Evolutionary conservation across 805 yeast genomes (phyloP).

Genomic region (Nakazawaea ambrosiae): DNA sequence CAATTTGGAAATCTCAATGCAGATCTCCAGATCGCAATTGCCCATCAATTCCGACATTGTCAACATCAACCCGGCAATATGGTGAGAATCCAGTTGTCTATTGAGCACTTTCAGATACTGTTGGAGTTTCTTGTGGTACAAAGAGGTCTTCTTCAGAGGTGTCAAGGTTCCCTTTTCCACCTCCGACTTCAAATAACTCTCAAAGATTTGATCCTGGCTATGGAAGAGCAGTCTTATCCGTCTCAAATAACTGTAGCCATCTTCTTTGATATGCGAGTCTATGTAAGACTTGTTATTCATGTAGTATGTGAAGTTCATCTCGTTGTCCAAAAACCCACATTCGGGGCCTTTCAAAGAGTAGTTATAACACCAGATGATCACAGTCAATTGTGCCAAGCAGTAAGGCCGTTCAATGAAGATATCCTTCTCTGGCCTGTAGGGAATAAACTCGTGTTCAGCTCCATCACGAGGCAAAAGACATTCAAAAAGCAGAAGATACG

Average conservation of each 20-base stretch:
- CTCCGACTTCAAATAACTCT: neutral
- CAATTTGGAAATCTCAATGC: constrained; percentile 11
- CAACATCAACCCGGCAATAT: constrained; percentile 12
- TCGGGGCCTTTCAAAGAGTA: constrained; percentile 17
- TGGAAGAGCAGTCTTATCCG: constrained; percentile 28
- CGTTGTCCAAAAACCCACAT: constrained; percentile 19
- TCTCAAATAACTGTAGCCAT: constrained; percentile 38
- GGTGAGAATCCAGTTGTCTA: constrained; percentile 1
- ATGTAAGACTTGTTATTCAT: constrained; percentile 2
- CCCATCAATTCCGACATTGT: constrained; percentile 9
- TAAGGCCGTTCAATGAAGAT: constrained; percentile 6
- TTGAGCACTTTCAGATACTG: constrained; percentile 7
- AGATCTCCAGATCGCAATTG: constrained; percentile 4
- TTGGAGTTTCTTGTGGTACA: constrained; percentile 8
- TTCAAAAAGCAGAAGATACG: constrained; percentile 49
- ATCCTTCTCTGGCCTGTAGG: constrained; percentile 7
- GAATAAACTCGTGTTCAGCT: neutral
- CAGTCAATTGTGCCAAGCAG: constrained; percentile 6
- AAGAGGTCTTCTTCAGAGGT: neutral
- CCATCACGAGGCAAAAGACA: constrained; percentile 34
- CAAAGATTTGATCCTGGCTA: constrained; percentile 1
- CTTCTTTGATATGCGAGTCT: constrained; percentile 30
- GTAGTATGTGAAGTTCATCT: constrained; percentile 12
- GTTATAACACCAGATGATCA: constrained; percentile 10
- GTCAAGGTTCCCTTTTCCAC: neutral